Conservation (phyloP, 1,284 basidiomycete species). For the Chalciporus sp. region DNA sequence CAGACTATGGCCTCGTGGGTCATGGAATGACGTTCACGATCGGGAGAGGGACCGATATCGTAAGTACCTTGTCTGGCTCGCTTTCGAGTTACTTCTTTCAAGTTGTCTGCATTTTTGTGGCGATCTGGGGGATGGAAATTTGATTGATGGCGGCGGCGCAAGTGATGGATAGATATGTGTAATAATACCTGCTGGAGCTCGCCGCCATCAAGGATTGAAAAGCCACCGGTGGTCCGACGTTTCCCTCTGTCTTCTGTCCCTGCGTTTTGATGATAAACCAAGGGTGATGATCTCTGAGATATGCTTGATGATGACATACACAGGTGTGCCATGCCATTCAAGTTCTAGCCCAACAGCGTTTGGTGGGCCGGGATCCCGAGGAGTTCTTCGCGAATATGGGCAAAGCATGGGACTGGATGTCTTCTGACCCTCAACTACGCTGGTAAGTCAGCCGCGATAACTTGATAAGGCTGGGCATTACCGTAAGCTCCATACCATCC, state of each 20-base stretch:
- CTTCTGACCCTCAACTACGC: conserved; percentile 82
- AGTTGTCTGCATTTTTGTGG: not conserved
- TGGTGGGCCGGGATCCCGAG: conserved; percentile 83
- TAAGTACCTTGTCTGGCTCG: conserved; percentile 32
- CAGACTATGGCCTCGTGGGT: conserved; percentile 64
- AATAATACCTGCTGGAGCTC: not conserved
- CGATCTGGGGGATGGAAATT: not conserved
- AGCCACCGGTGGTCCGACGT: not conserved
- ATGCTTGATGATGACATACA: not conserved
- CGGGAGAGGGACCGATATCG: conserved; percentile 91
- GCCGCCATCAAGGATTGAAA: not conserved
- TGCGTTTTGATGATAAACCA: not conserved
- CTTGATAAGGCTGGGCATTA: not conserved
- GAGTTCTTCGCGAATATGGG: conserved; percentile 88
- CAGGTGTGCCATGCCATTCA: conserved; percentile 79
- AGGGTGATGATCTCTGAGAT: not conserved
- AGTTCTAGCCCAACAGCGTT: conserved; percentile 67
- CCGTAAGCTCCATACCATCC: not conserved
- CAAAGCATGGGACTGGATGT: conserved; percentile 73
- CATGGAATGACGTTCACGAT: conserved; percentile 96
- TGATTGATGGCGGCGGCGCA: not conserved
- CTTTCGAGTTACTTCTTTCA: not conserved
- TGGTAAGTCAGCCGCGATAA: too few relatives aligned
- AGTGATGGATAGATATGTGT: not conserved
- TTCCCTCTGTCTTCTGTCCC: not conserved